Conservation (phyloP, 352 stramenopile species). For the Aphanomyces cochlioides region DNA sequence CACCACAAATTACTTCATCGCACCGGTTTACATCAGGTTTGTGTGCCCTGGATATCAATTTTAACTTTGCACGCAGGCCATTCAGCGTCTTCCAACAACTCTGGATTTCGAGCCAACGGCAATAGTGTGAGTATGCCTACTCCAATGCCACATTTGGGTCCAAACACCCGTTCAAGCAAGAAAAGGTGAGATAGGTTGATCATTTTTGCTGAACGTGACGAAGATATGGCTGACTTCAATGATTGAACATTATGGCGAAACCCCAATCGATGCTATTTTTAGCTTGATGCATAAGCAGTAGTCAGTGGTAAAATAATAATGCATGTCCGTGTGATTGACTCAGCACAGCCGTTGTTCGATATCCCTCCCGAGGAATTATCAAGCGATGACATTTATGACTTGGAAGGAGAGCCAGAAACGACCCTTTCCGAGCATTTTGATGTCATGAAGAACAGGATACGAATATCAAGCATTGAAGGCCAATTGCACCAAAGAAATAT, state of each 20-base stretch:
- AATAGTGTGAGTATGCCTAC: constrained; percentile 13
- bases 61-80: neutral
- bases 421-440: neutral
- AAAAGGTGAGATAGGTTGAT: constrained; percentile 1
- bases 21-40: neutral
- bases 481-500: constrained; percentile 4
- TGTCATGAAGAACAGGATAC: too few relatives aligned
- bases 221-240: neutral
- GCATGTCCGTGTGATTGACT: constrained; percentile 11
- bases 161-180: constrained; percentile 17
- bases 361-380: neutral
- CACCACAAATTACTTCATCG: constrained; percentile 9
- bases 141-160: constrained; percentile 2
- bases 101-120: constrained; percentile 13
- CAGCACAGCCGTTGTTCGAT: constrained; percentile 16
- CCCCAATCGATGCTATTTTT: too few relatives aligned
- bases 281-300: neutral
- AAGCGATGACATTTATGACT: constrained; percentile 12
- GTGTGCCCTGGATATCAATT: neutral
- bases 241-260: too few relatives aligned
- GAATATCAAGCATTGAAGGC: neutral
- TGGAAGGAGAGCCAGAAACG: neutral
- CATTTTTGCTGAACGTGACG: constrained; percentile 8
- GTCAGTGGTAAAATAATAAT: constrained; percentile 11
- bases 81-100: neutral